Base-by-base conservation (phyloP, 1,139 yeast species). In the Hanseniaspora uvarum region DNA sequence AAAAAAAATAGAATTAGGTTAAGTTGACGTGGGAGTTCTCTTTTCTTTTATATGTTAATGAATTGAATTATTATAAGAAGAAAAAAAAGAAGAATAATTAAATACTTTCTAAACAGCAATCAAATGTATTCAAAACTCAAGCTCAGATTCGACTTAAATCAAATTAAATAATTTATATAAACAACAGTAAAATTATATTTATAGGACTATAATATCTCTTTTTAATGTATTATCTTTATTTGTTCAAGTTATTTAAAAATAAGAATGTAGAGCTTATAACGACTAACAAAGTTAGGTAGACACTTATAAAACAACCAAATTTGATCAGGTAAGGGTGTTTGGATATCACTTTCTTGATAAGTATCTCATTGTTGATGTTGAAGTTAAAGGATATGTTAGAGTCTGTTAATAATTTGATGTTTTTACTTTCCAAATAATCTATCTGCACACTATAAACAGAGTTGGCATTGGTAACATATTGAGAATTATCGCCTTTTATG, bases 181-280 rank as follows among this genome's bases (percentile, higher is more conserved):
- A 38, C 41, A 21, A 21, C 41, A 39, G 43, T 39, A 39, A 39
- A 39, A 39, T 39, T 39, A 39, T 39, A 39, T 39, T 39, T 39
- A 39, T 39, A 39, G 43, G 43, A 39, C 30, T 39, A 23, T n/a
- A 24, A 16, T 16, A 10, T 39, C 11, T 3, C 16, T 16, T 23
- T 16, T 26, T 10, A 10, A 21, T 38, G 28, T 28, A 38, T 40
- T 26, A 4, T 24, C 16, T 26, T n/a, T 24, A 4, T 11, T 28
- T 28, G 11, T 24, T 41, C 11, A 24, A n/a, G 24, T 26, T 18
- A 24, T 39, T 7, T 30, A 39, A n/a, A n/a, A 39, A 39, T 11
- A 14, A 5, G 24, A n/a, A 26, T 19, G 28, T 19, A 12, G 34
- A 10, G 12, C 40, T 34, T 16, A 37, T 33, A 4, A 26, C 34